A percentile compares a stretch with the other conserved stretches of the same genome.
phyloP scores from a whole-genome alignment of 164 flowering plant genomes.

The Nelumbo lutea region DNA sequence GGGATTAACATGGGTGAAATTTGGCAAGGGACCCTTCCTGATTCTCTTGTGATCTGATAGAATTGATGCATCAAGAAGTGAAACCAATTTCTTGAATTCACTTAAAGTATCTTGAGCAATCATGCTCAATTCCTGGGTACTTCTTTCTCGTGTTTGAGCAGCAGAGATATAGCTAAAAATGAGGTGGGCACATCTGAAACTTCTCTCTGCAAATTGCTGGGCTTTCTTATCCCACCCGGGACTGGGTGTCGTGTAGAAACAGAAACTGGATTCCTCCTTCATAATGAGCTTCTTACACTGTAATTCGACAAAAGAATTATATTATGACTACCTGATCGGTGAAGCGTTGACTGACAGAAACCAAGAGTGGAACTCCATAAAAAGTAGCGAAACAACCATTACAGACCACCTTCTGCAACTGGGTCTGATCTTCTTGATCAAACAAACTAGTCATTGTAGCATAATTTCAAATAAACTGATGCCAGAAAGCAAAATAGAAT shows the following conservation, averaged over 20 bases:
- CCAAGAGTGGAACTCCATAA: not conserved
- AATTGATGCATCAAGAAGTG: slow-evolving; percentile 22
- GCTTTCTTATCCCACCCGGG: slow-evolving; percentile 24
- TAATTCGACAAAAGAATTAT: not conserved
- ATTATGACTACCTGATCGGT: not conserved
- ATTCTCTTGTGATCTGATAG: slow-evolving; percentile 21
- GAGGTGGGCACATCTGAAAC: slow-evolving; percentile 24
- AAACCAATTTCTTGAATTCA: slow-evolving; percentile 28
- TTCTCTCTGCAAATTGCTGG: slow-evolving; percentile 29
- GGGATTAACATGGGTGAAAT: slow-evolving; percentile 15
- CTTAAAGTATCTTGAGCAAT: slow-evolving; percentile 23
- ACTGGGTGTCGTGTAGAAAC: slow-evolving; percentile 17
- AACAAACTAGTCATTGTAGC: not conserved
- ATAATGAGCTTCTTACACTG: not conserved
- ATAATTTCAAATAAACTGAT: not conserved
- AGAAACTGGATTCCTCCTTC: slow-evolving; percentile 15
- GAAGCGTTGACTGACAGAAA: not conserved
- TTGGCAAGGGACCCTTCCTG: slow-evolving; percentile 30
- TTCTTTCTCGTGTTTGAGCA: slow-evolving; percentile 17
- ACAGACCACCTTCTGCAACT: slow-evolving; percentile 1
- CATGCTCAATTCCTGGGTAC: slow-evolving; percentile 22
- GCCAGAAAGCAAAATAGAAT: slow-evolving; percentile 4
- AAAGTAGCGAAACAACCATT: not conserved
- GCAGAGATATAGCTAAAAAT: slow-evolving; percentile 23
- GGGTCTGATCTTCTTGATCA: slow-evolving; percentile 8